Percentiles rank a stretch among this genome's conserved stretches.
Conservation (phyloP, 2,329 filamentous ascomycete genomes). For the Aspergillus sergii region DNA sequence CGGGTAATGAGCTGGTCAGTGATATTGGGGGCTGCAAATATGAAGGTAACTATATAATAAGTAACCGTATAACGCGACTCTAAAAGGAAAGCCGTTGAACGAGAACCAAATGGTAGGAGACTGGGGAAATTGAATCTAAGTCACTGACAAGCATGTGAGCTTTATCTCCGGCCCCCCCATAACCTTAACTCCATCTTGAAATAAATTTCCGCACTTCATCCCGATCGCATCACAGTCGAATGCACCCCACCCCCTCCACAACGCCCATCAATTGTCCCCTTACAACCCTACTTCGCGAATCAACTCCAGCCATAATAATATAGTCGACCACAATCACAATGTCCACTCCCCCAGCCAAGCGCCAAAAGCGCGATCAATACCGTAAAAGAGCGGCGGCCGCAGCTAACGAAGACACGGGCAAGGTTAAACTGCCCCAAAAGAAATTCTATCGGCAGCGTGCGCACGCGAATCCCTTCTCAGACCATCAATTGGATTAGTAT, state of each 20-base stretch:
- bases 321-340: neutral
- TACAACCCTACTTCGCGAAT: neutral
- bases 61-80: neutral
- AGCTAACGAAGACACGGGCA: constrained; percentile 27
- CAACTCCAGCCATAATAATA: neutral
- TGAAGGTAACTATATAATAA: neutral
- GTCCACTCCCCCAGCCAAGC: constrained; percentile 16
- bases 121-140: no score
- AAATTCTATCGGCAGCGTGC: constrained; percentile 95
- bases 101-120: neutral
- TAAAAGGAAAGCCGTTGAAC: neutral
- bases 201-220: neutral
- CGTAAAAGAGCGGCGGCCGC: constrained; percentile 52
- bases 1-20: neutral
- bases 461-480: constrained; percentile 97
- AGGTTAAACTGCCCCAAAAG: constrained; percentile 77
- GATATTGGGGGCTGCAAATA: neutral
- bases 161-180: neutral
- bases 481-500: constrained; percentile 87
- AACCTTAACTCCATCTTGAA: neutral
- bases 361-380: constrained; percentile 67
- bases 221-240: neutral
- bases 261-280: neutral
- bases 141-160: no score
- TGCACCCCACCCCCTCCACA: neutral